Conservation (phyloP, 441 rosid genomes). For the Croton setiger region DNA sequence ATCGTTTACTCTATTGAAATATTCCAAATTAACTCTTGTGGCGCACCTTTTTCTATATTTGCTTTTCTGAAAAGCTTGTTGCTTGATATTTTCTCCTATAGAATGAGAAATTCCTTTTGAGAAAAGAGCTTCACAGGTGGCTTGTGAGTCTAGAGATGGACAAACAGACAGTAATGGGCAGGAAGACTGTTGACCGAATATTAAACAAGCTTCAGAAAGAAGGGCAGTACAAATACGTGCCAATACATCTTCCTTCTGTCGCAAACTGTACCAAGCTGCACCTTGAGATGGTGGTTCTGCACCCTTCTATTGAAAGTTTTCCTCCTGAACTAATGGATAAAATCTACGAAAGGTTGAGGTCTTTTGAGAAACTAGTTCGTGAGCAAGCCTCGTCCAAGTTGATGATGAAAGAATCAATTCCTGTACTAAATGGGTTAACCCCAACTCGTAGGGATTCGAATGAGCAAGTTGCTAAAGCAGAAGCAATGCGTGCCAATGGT, state of each 20-base stretch:
- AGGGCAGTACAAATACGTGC: conserved; percentile 73
- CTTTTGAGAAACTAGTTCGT: conserved; percentile 76
- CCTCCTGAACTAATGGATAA: conserved; percentile 59
- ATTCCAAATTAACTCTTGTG: too few relatives aligned
- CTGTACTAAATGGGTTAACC: conserved; percentile 70
- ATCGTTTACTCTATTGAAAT: too few relatives aligned
- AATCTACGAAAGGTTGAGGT: conserved; percentile 73
- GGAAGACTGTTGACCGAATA: conserved; percentile 77
- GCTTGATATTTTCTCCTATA: conserved; percentile 31
- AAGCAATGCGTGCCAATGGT: conserved; percentile 92
- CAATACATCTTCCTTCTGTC: conserved; percentile 64
- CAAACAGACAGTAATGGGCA: conserved; percentile 67
- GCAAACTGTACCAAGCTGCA: conserved; percentile 79
- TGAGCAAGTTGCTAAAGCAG: conserved; percentile 49
- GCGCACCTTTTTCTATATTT: too few relatives aligned
- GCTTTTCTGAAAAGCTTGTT: too few relatives aligned
- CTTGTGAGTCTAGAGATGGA: conserved; percentile 81
- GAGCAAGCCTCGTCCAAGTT: conserved; percentile 51
- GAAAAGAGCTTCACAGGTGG: conserved; percentile 81
- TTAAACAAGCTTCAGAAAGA: conserved; percentile 77
- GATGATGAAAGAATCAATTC: conserved; percentile 55
- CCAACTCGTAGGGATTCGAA: conserved; percentile 46
- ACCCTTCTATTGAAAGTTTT: conserved; percentile 67
- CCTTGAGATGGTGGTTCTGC: conserved; percentile 61
- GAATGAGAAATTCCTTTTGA: conserved; percentile 81